Evolutionary conservation across 176 grass and related monocot species (phyloP), one percentile per base, ranked within the genome.

Genomic region (Eremochloa ophiuroides): DNA sequence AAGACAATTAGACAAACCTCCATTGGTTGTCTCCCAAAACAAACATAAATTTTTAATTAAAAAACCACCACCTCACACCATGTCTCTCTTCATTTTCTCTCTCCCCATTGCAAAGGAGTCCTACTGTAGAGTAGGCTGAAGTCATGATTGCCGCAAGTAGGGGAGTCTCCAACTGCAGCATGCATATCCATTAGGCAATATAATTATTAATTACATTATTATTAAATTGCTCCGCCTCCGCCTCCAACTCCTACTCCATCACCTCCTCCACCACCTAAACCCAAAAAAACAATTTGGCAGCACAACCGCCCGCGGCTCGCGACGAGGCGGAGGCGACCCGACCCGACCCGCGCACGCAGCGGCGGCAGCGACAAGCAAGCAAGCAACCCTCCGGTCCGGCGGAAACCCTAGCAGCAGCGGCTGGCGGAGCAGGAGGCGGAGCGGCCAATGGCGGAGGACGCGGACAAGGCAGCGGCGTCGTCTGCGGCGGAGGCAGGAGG

Each of bases 101-200:
- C n/a, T n/a, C n/a, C n/a, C n/a, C n/a, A n/a, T n/a, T n/a, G n/a
- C n/a, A n/a, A n/a, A n/a, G n/a, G n/a, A n/a, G n/a, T n/a, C n/a
- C n/a, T n/a, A n/a, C n/a, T n/a, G n/a, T n/a, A n/a, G n/a, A n/a
- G n/a, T n/a, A n/a, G n/a, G n/a, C n/a, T n/a, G n/a, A n/a, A 15
- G 28, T 44, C n/a, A 44, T 71, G 2, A 51, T n/a, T 77, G 43
- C 9, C 33, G 20, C 53, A 11, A 58, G 74, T 61, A 71, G 68
- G 4, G 38, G 16, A 47, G 27, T 8, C 48, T 34, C 34, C 72
- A 83, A 64, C 64, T 77, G 35, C 72, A 2, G 66, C 78, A 81
- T 82, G 83, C 88, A 85, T 78, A 89, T 86, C 88, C 83, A 89
- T 82, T 89, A 73, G 66, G 47, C 77, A 67, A 73, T 78, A n/a